These are phyloP conservation scores for Pseudocercospora ulei DNA, from an alignment of 2,329 filamentous ascomycete genomes.

Conservation along the genomic window DNA sequence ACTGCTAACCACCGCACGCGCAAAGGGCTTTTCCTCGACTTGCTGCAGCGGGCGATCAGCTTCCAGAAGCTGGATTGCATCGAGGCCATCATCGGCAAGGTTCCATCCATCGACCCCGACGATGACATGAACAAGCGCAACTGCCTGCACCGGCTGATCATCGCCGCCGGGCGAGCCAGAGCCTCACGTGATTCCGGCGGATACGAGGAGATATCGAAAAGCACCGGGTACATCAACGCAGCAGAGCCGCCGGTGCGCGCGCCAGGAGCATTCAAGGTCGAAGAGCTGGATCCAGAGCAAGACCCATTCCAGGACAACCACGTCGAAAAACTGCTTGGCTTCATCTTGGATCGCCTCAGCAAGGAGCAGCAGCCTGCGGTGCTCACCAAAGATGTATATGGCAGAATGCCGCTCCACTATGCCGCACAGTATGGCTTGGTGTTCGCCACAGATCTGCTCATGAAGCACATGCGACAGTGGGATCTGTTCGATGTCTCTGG, in stretches of 20 bases:
- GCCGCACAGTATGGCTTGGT: slow-evolving; percentile 91
- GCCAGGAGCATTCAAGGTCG: slow-evolving; percentile 53
- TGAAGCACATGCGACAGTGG: slow-evolving; percentile 84
- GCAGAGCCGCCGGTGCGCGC: slow-evolving; percentile 57
- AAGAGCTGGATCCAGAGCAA: slow-evolving; percentile 52
- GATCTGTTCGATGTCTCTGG: slow-evolving; percentile 71
- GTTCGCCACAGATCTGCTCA: slow-evolving; percentile 76
- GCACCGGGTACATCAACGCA: slow-evolving; percentile 67
- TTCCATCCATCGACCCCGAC: slow-evolving; percentile 67
- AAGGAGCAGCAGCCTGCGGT: slow-evolving; percentile 59
- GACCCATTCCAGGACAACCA: slow-evolving; percentile 61
- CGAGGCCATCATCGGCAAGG: slow-evolving; percentile 56
- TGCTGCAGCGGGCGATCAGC: slow-evolving; percentile 68
- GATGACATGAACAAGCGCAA: slow-evolving; percentile 93
- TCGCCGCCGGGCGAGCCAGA: slow-evolving; percentile 73
- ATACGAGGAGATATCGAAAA: slow-evolving; percentile 42
- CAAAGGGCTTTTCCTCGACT: slow-evolving; percentile 64
- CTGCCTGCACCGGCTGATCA: slow-evolving; percentile 83
- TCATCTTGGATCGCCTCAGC: slow-evolving; percentile 58
- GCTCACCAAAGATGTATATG: slow-evolving; percentile 62
- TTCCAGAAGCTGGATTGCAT: slow-evolving; percentile 60
- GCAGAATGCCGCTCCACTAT: slow-evolving; percentile 80
- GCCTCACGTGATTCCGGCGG: slow-evolving; percentile 40
- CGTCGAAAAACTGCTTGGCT: slow-evolving; percentile 57
- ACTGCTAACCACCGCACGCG: slow-evolving; percentile 42